Percentiles rank a stretch among this genome's conserved stretches.
Conservation (phyloP, 345 rosid genomes). For the Boechera stricta region DNA sequence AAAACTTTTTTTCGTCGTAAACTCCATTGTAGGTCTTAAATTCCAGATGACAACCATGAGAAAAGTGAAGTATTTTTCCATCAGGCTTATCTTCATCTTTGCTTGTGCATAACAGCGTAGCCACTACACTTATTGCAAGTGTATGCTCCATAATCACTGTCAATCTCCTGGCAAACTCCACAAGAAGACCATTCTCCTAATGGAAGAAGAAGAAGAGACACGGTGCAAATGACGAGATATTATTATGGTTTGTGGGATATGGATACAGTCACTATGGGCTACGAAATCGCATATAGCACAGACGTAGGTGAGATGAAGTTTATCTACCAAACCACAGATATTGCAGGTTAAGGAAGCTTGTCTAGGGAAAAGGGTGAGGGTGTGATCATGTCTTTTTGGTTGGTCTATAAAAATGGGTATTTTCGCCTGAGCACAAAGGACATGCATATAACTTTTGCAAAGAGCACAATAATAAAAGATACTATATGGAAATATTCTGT, state of each 20-base stretch:
- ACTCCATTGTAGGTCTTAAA: not conserved
- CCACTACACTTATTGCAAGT: not conserved
- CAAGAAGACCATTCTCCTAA: not conserved
- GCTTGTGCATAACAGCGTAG: conserved; percentile 24
- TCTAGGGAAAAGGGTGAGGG: too few species aligned
- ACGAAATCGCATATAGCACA: conserved; percentile 4
- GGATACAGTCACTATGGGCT: not conserved
- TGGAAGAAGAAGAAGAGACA: conserved; percentile 3
- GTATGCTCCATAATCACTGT: conserved; percentile 1
- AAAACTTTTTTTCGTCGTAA: not conserved
- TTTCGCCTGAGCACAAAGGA: too few species aligned
- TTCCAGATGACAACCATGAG: not conserved
- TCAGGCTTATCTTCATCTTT: not conserved
- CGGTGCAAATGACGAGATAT: conserved; percentile 14
- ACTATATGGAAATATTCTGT: too few species aligned
- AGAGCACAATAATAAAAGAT: too few species aligned
- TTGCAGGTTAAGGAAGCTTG: conserved; percentile 21
- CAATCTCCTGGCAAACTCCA: conserved; percentile 21
- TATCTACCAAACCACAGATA: not conserved
- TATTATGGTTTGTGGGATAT: conserved; percentile 13
- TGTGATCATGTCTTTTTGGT: too few species aligned
- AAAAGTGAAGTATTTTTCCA: conserved; percentile 6
- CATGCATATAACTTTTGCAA: too few species aligned
- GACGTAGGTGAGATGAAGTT: not conserved
- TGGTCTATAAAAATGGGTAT: too few species aligned